Evolutionary conservation across 2,329 filamentous ascomycete genomes (phyloP).

Genomic region (Ceratocystis huliohia): DNA sequence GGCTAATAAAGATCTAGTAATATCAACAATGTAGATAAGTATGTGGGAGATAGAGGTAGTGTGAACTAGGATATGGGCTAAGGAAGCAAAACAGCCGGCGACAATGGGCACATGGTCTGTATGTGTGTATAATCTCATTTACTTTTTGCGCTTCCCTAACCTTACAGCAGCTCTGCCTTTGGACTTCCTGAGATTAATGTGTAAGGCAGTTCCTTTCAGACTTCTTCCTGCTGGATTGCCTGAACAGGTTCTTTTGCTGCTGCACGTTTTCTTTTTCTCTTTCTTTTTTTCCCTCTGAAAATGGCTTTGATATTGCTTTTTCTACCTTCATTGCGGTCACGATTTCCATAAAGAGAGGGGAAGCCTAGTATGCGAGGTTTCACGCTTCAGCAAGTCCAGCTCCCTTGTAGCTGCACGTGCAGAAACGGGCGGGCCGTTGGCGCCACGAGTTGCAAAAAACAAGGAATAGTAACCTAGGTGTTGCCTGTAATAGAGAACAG

Average conservation of each 20-base stretch:
- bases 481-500: no score
- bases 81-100: not conserved
- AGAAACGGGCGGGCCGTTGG: not conserved
- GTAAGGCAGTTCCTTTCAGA: not conserved
- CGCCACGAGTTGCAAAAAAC: not conserved
- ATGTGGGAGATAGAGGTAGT: not conserved
- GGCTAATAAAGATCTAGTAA: not conserved
- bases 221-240: not conserved
- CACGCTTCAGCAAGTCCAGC: conserved; percentile 2
- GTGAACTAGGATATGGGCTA: not conserved
- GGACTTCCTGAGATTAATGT: no score
- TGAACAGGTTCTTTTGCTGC: not conserved
- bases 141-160: no score
- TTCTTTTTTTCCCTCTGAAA: not conserved
- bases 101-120: not conserved
- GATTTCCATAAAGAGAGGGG: not conserved
- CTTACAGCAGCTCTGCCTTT: no score
- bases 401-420: not conserved
- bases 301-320: not conserved
- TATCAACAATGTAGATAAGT: not conserved
- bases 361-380: conserved; percentile 1
- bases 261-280: not conserved
- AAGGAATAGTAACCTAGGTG: not conserved
- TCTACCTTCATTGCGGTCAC: not conserved
- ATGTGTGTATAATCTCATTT: no score